Base-by-base conservation (phyloP, 1,284 basidiomycete genomes). In the Boletus calvinii region DNA sequence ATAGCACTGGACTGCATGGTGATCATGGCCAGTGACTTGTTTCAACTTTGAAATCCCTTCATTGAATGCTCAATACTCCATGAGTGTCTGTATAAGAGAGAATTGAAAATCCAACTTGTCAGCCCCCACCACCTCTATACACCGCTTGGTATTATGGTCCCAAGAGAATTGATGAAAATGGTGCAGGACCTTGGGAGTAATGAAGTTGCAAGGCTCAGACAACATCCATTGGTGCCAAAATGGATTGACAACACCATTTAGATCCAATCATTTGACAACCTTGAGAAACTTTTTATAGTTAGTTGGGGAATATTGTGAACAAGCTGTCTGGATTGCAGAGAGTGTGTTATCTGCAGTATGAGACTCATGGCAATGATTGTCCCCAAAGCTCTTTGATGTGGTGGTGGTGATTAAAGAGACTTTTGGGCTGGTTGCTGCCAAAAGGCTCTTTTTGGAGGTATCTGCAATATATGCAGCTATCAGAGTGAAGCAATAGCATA, bases 71-170 rank as follows among this genome's bases (percentile, higher is more conserved):
- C 43, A 10, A 29, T 50, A 50, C 9, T 47, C 36, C 7, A 40
- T 18, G 4, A 17, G 20, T 20, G 50, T 45, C 31, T 54, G 50
- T 13, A 52, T 22, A n/a, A 56, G 15, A 11, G 55, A 48, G 22
- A 57, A 57, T 2, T 26, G 20, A 36, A 48, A 52, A 31, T 58
- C 48, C 1, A 58, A 22, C 34, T 58, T 48, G 1, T 18, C 10
- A 1, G 41, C 47, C 7, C 56, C 47, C 4, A 58, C 13, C 10
- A 18, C 47, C 6, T 1, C 17, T n/a, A 54, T 46, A 15, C 46
- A 50, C 56, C 56, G 58, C 13, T 50, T 48, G 22, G 42, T 24
- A 26, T 58, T 30, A 10, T 54, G 55, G 44, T 53, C 50, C 22
- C 22, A 22, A 5, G 5, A 5, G 22, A 22, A 22, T 22, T 5